Evolutionary conservation across 371 early-diverging fungal species (phyloP), one percentile per base, ranked within the genome.

Genomic region (Entomophthora muscae): DNA sequence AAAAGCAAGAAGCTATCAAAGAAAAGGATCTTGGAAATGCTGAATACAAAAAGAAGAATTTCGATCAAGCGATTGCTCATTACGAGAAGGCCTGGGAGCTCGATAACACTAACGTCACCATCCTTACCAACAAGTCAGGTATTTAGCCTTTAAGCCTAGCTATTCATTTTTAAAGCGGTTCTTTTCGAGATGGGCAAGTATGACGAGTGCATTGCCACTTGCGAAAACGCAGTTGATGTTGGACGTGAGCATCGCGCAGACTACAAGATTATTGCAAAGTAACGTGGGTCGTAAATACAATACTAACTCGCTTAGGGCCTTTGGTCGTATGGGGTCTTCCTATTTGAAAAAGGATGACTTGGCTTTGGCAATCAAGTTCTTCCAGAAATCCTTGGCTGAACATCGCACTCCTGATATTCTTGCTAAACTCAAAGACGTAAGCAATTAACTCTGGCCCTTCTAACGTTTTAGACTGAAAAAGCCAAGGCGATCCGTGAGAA

Each of bases 351-450:
- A 79, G 69, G 78, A 86, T 65, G 82, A 94, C 54, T 65, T 85
- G 66, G 82, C 78, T 52, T 82, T 86, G 52, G 95, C 98, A 58
- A 95, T 95, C 77, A 85, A 87, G 66, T 91, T 71, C 76, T 96
- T 84, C 73, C 76, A 89, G 64, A 93, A 91, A 80, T 93, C 95
- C 3, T 78, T 97, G 64, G 79, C 93, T 22, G 97, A 98, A 76
- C 94, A 96, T 69, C 90, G 97, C 65, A 90, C 92, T 10, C 84
- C 96, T 17, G 98, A 96, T 63, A 82, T 88, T 29, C 85, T 98
- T 63, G 80, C 76, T 71, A 91, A 90, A 75, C 83, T 96, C 64
- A 85, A 89, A 68, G 89, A 91, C 10, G 67, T 72, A 63, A 61
- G 21, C 32, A 23, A 22, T 23, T 53, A 51, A 31, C 32, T 55